These are phyloP conservation scores for Colletotrichum nymphaeae DNA, from an alignment of 2,329 filamentous ascomycete genomes.

Conservation along the genomic window DNA sequence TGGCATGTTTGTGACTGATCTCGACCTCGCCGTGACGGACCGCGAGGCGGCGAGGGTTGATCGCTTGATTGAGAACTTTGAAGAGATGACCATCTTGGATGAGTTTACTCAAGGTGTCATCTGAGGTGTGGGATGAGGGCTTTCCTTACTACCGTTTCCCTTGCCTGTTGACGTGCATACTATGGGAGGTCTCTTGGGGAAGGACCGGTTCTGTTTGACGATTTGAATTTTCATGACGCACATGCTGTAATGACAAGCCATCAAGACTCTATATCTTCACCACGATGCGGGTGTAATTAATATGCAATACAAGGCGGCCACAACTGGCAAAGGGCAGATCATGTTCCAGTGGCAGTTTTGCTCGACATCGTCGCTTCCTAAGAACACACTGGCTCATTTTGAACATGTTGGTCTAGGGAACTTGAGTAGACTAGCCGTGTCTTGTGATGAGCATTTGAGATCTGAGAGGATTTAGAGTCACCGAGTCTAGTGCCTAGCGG, in stretches of 20 bases:
- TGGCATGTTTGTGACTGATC: constrained; percentile 47
- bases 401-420: not conserved
- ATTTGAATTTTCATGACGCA: not conserved
- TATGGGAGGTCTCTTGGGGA: not conserved
- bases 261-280: not conserved
- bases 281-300: not conserved
- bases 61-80: constrained; percentile 46
- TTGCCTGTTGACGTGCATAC: not conserved
- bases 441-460: not conserved
- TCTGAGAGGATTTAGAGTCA: not conserved
- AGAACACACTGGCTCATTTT: not conserved
- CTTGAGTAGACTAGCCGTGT: not conserved
- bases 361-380: not conserved
- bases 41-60: constrained; percentile 47
- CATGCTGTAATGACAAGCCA: not conserved
- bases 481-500: not conserved
- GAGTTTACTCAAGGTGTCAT: constrained; percentile 28
- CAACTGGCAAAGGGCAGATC: not conserved
- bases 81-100: constrained; percentile 37
- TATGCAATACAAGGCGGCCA: not conserved
- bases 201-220: not conserved
- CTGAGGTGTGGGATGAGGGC: not conserved
- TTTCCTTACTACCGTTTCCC: too few species aligned
- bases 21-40: constrained; percentile 47
- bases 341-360: not conserved